These are phyloP conservation scores for Chaetomium sp. DNA, from an alignment of 2,329 filamentous ascomycete genomes.

Conservation along the genomic window DNA sequence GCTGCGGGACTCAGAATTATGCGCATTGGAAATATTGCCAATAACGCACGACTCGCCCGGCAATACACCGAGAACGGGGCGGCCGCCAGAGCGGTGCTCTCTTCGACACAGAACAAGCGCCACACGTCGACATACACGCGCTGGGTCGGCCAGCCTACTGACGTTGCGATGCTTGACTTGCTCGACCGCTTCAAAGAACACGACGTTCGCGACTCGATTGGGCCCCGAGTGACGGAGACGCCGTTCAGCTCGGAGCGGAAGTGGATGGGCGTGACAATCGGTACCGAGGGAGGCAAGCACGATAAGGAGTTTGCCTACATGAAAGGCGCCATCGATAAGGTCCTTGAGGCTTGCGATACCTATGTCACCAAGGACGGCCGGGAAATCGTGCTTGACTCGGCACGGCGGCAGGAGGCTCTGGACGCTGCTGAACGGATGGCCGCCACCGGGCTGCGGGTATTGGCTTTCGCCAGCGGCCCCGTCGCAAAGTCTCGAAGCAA, in stretches of 20 bases:
- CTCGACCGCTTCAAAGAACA: constrained; percentile 87
- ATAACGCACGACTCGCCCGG: constrained; percentile 78
- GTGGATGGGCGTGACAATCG: constrained; percentile 96
- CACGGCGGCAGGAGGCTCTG: constrained; percentile 65
- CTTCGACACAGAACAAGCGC: constrained; percentile 68
- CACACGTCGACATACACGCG: constrained; percentile 63
- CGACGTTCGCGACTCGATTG: constrained; percentile 80
- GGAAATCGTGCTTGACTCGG: constrained; percentile 77
- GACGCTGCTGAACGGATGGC: constrained; percentile 83
- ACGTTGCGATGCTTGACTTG: constrained; percentile 93
- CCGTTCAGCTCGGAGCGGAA: constrained; percentile 97
- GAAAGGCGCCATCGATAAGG: constrained; percentile 86
- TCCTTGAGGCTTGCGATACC: constrained; percentile 81
- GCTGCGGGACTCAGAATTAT: constrained; percentile 73
- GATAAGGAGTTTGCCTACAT: constrained; percentile 84
- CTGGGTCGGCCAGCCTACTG: constrained; percentile 95
- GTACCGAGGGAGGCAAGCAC: constrained; percentile 47
- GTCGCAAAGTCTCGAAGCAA: constrained; percentile 44
- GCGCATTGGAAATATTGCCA: constrained; percentile 91
- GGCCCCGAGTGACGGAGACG: constrained; percentile 74
- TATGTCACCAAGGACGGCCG: constrained; percentile 82
- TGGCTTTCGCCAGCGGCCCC: constrained; percentile 86
- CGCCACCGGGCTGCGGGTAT: constrained; percentile 77
- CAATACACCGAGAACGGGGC: constrained; percentile 63
- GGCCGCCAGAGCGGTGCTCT: constrained; percentile 72